phyloP scores from a whole-genome alignment of 345 rosid species.

The Kandelia obovata region DNA sequence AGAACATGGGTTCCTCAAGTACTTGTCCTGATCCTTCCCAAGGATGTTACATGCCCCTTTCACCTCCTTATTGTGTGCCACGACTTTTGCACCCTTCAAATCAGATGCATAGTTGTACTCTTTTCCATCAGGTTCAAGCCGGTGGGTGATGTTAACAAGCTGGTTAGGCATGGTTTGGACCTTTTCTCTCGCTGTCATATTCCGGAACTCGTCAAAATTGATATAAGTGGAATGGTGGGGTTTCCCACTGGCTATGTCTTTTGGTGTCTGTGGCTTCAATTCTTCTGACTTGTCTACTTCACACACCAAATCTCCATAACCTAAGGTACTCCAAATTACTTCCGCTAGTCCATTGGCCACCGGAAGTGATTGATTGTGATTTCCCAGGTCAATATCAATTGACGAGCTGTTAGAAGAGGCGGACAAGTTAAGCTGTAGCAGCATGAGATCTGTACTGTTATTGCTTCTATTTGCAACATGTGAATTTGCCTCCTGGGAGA shows the following conservation, averaged over 20 bases:
- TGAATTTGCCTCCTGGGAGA: slow-evolving; percentile 12
- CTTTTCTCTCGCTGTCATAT: slow-evolving; percentile 42
- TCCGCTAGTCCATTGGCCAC: slow-evolving; percentile 42
- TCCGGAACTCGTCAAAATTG: slow-evolving; percentile 60
- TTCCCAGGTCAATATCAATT: slow-evolving; percentile 29
- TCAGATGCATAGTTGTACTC: slow-evolving; percentile 86
- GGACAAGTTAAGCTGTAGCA: slow-evolving; percentile 36
- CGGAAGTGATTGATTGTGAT: slow-evolving; percentile 34
- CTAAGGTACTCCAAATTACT: slow-evolving; percentile 42
- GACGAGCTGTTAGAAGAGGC: slow-evolving; percentile 28
- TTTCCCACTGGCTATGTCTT: slow-evolving; percentile 25
- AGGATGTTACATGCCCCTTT: slow-evolving; percentile 87
- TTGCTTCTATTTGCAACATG: slow-evolving; percentile 12
- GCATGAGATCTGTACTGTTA: slow-evolving; percentile 27
- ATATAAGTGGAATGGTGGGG: slow-evolving; percentile 39
- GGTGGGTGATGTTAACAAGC: slow-evolving; percentile 61
- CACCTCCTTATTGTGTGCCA: slow-evolving; percentile 80
- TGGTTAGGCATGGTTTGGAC: slow-evolving; percentile 33
- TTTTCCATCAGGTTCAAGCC: slow-evolving; percentile 79
- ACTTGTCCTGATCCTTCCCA: slow-evolving; percentile 76
- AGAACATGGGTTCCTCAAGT: slow-evolving; percentile 83
- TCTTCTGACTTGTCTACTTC: slow-evolving; percentile 32
- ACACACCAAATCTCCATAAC: slow-evolving; percentile 43
- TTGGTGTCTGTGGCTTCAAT: slow-evolving; percentile 17
- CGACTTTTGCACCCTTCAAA: slow-evolving; percentile 79